Percentiles rank a stretch among this genome's conserved stretches.
phyloP scores from a whole-genome alignment of 1,284 basidiomycete species.

The Acaromyces ingoldii region DNA sequence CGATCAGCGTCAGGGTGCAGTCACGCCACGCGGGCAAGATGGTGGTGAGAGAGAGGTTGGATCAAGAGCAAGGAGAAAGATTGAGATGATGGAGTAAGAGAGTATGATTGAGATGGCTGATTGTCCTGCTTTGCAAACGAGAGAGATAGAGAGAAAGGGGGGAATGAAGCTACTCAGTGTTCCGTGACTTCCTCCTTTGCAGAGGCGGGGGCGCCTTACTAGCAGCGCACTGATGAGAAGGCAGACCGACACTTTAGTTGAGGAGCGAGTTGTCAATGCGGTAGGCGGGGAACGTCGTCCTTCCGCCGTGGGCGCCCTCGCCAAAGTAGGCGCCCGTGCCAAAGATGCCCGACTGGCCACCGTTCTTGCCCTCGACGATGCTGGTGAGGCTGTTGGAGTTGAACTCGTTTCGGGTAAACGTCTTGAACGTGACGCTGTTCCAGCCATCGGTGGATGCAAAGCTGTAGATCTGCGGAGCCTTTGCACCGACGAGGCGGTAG shows the following conservation, averaged over 20 bases:
- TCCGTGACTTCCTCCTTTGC: too few relatives aligned
- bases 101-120: too few relatives aligned
- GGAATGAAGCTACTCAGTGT: too few relatives aligned
- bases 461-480: constrained; percentile 37
- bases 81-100: too few relatives aligned
- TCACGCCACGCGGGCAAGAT: too few relatives aligned
- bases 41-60: too few relatives aligned
- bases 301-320: constrained; percentile 37
- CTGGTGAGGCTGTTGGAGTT: constrained; percentile 36
- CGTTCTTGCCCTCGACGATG: constrained; percentile 37
- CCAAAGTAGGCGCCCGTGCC: constrained; percentile 45
- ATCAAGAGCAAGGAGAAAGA: too few relatives aligned
- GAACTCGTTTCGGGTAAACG: constrained; percentile 28
- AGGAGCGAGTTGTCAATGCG: constrained; percentile 16
- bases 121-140: too few relatives aligned
- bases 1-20: too few relatives aligned
- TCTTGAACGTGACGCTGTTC: constrained; percentile 26
- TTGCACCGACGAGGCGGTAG: constrained; percentile 34
- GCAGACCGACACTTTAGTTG: background rate
- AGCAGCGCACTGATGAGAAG: too few relatives aligned
- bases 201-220: too few relatives aligned
- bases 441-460: constrained; percentile 39
- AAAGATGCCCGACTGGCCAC: constrained; percentile 32
- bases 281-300: constrained; percentile 32
- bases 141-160: too few relatives aligned